Percentiles rank a stretch among this genome's conserved stretches.
These are phyloP conservation scores for Aspergillus sojae DNA, from an alignment of 2,329 filamentous ascomycete species.

Conservation along the genomic window DNA sequence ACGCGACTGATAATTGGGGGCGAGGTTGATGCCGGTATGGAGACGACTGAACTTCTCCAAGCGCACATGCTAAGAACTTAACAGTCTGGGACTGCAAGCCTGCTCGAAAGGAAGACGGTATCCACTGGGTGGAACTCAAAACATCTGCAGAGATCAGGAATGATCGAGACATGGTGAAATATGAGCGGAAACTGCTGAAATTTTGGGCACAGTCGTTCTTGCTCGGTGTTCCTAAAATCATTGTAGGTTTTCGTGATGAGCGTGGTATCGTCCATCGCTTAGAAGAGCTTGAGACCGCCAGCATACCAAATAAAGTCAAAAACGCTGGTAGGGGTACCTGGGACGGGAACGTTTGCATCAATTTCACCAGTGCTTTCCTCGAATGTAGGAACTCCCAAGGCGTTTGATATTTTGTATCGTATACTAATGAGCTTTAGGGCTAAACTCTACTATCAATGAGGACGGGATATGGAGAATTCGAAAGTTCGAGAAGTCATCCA, in stretches of 20 bases:
- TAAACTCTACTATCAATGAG: slow-evolving; percentile 60
- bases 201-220: slow-evolving; percentile 98
- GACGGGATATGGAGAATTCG: slow-evolving; percentile 83
- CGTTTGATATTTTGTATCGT: not conserved
- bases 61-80: not conserved
- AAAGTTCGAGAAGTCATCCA: slow-evolving; percentile 62
- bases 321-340: slow-evolving; percentile 68
- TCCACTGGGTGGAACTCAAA: slow-evolving; percentile 95
- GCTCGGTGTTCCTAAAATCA: slow-evolving; percentile 86
- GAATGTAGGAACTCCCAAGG: slow-evolving; percentile 61
- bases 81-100: slow-evolving; percentile 84
- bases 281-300: slow-evolving; percentile 77
- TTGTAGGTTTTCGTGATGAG: slow-evolving; percentile 82
- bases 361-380: slow-evolving; percentile 78
- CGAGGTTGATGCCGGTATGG: slow-evolving; percentile 84
- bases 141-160: slow-evolving; percentile 74
- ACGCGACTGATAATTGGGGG: slow-evolving; percentile 78
- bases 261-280: slow-evolving; percentile 71
- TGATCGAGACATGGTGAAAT: slow-evolving; percentile 70
- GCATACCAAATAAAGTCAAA: slow-evolving; percentile 75
- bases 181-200: slow-evolving; percentile 88
- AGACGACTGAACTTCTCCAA: not conserved
- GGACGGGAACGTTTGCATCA: slow-evolving; percentile 94
- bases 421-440: slow-evolving; percentile 50
- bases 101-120: slow-evolving; percentile 62